A percentile compares a stretch with the other conserved stretches of the same genome.
These are phyloP conservation scores for Pascua sp. DNA, from an alignment of 1,284 basidiomycete species.

Conservation along the genomic window DNA sequence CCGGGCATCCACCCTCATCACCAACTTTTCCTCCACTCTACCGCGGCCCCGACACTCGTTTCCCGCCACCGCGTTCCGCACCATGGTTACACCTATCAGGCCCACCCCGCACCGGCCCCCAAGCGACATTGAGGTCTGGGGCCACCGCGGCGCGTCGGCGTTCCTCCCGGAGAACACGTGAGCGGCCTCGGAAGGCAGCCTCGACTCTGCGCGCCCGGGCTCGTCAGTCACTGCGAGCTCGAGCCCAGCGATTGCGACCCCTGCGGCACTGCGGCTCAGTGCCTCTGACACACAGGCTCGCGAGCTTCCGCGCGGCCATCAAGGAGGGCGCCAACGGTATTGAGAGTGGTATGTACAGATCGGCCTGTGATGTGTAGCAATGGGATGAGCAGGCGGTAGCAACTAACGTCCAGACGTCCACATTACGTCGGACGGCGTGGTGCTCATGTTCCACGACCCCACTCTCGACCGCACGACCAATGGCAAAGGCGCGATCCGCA, in stretches of 20 bases:
- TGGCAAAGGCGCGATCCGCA: constrained; percentile 54
- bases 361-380: neutral
- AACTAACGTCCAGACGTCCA: constrained; percentile 72
- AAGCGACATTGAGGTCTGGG: constrained; percentile 72
- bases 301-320: constrained; percentile 89
- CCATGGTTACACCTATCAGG: neutral
- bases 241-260: constrained; percentile 1
- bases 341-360: constrained; percentile 59
- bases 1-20: too few species aligned
- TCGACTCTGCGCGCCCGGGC: neutral
- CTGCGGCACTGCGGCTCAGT: neutral
- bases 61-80: neutral
- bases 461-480: constrained; percentile 58
- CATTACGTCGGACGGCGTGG: constrained; percentile 82
- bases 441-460: constrained; percentile 96
- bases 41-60: neutral
- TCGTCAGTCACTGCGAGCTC: constrained; percentile 4
- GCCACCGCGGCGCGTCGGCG: constrained; percentile 79
- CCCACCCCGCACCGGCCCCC: constrained; percentile 17
- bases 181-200: constrained; percentile 8
- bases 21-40: neutral
- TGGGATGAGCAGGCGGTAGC: too few species aligned
- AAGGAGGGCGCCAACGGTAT: constrained; percentile 89
- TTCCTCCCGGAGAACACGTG: constrained; percentile 50
- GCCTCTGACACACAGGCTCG: constrained; percentile 56